phyloP scores from a whole-genome alignment of 75 land plant species.

The Ceratopteris richardii region DNA sequence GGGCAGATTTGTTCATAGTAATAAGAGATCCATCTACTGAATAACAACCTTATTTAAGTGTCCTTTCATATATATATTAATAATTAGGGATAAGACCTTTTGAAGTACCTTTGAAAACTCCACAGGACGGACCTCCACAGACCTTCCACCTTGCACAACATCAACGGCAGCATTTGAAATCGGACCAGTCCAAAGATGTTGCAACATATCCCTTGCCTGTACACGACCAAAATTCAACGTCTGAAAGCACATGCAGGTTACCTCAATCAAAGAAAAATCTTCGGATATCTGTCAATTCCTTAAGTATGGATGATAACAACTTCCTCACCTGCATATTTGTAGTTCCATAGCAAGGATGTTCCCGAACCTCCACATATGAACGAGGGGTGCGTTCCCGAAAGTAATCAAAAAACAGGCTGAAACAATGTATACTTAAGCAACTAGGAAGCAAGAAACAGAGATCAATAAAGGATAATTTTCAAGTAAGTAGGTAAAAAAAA shows the following conservation, averaged over 20 bases:
- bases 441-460: too few relatives aligned
- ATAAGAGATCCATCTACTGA: too few relatives aligned
- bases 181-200: constrained; percentile 99
- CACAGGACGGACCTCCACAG: constrained; percentile 95
- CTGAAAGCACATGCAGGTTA: constrained; percentile 20
- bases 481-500: too few relatives aligned
- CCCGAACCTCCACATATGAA: constrained; percentile 83
- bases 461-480: too few relatives aligned
- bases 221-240: constrained; percentile 94
- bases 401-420: constrained; percentile 97
- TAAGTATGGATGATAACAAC: neutral
- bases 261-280: neutral
- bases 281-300: neutral
- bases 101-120: constrained; percentile 93
- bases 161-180: constrained; percentile 99
- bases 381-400: constrained; percentile 95
- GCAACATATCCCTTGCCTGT: constrained; percentile 96
- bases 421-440: too few relatives aligned
- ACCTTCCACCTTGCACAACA: constrained; percentile 94
- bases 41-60: too few relatives aligned
- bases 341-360: constrained; percentile 98
- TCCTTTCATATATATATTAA: too few relatives aligned
- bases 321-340: constrained; percentile 86
- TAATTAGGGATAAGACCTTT: too few relatives aligned
- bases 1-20: too few relatives aligned